A percentile compares a stretch with the other conserved stretches of the same genome.
These are phyloP conservation scores for Penicillium thymicola DNA, from an alignment of 2,329 filamentous ascomycete species.

Conservation along the genomic window DNA sequence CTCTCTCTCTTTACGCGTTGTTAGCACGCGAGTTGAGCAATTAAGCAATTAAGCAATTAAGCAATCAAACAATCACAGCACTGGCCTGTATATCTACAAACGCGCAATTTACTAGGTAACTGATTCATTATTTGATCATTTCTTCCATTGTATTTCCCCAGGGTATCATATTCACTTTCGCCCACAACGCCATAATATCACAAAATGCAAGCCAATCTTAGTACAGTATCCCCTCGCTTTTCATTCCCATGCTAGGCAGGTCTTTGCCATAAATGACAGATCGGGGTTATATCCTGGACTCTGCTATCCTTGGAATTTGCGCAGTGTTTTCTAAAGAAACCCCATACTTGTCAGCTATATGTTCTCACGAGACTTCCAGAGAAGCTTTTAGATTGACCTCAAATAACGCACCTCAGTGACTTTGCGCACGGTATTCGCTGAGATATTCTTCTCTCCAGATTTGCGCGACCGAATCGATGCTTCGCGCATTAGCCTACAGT, in stretches of 20 bases:
- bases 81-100: neutral
- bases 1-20: neutral
- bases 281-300: conserved; percentile 13
- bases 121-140: neutral
- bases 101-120: neutral
- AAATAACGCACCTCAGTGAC: conserved; percentile 63
- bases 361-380: neutral
- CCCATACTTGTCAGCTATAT: conserved; percentile 5
- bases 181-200: conserved; percentile 1
- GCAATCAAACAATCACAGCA: neutral
- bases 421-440: conserved; percentile 72
- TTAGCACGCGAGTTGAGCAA: neutral
- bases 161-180: conserved; percentile 1
- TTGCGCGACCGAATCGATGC: conserved; percentile 72
- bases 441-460: conserved; percentile 68
- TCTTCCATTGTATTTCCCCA: neutral
- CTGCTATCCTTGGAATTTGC: conserved; percentile 64
- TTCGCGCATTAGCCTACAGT: conserved; percentile 69
- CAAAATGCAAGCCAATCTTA: conserved; percentile 1
- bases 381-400: neutral
- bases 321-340: conserved; percentile 56
- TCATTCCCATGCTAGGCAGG: neutral
- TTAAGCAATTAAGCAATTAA: neutral
- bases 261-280: neutral
- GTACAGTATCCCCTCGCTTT: neutral